phyloP scores from a whole-genome alignment of 2,329 filamentous ascomycete genomes.

The Trematosphaeria pertusa region DNA sequence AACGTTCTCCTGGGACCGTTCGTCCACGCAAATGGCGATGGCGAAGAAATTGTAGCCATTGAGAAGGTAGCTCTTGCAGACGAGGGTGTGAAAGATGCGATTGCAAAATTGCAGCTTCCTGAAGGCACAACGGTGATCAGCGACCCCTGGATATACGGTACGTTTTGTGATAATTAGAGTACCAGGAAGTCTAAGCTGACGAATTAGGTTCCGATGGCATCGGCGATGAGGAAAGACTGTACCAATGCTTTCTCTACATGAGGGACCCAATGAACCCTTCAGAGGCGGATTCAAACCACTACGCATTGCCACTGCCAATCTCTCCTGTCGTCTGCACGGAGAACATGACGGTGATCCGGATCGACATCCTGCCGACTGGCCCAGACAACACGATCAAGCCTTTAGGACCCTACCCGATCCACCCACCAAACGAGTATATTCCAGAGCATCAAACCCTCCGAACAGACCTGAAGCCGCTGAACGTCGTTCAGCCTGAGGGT shows the following conservation, averaged over 20 bases:
- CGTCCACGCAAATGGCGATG: constrained; percentile 64
- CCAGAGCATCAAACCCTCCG: constrained; percentile 67
- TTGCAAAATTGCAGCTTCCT: constrained; percentile 66
- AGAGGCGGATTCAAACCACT: constrained; percentile 72
- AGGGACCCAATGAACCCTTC: constrained; percentile 65
- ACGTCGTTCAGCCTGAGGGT: constrained; percentile 70
- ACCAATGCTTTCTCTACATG: constrained; percentile 72
- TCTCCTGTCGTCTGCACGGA: constrained; percentile 71
- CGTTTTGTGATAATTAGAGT: not conserved
- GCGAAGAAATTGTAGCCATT: constrained; percentile 65
- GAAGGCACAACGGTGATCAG: constrained; percentile 63
- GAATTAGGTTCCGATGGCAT: constrained; percentile 53
- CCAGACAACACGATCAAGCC: constrained; percentile 65
- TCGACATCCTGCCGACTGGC: constrained; percentile 74
- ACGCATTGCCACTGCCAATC: constrained; percentile 71
- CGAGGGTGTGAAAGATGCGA: constrained; percentile 63
- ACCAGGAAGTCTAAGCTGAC: constrained; percentile 2
- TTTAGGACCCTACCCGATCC: constrained; percentile 63
- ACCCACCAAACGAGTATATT: constrained; percentile 70
- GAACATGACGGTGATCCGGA: constrained; percentile 69
- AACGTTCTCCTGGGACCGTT: constrained; percentile 66
- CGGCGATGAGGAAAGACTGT: constrained; percentile 57
- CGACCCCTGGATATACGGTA: constrained; percentile 75
- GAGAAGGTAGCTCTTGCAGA: constrained; percentile 64
- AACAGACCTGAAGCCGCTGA: constrained; percentile 68